Evolutionary conservation across 176 grass and related monocot genomes (phyloP).

Genomic region (Neostapfia colusana): DNA sequence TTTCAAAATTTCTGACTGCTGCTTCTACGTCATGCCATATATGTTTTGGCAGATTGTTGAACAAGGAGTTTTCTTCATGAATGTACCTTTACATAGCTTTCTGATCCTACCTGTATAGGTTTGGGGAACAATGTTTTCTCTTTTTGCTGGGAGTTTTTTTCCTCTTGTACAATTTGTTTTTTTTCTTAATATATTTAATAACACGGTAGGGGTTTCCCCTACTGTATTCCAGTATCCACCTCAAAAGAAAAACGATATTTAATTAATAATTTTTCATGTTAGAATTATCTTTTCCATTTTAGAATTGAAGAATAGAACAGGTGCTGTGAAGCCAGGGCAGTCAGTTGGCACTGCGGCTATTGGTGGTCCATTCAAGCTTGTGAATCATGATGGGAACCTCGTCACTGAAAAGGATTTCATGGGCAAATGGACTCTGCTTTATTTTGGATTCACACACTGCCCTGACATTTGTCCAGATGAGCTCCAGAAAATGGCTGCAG

Average conservation of each 20-base stretch:
- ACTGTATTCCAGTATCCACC: too few relatives aligned
- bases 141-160: too few relatives aligned
- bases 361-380: constrained; percentile 68
- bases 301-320: constrained; percentile 61
- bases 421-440: constrained; percentile 78
- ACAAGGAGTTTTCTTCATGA: constrained; percentile 6
- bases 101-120: not conserved
- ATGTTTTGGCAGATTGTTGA: not conserved
- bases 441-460: constrained; percentile 79
- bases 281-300: not conserved
- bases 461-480: constrained; percentile 83
- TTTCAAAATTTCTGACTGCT: too few relatives aligned
- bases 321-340: constrained; percentile 53
- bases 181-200: too few relatives aligned
- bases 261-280: not conserved
- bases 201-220: too few relatives aligned
- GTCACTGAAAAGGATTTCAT: constrained; percentile 68
- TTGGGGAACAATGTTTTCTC: too few relatives aligned
- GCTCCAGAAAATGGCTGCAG: constrained; percentile 67
- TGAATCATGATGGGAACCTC: constrained; percentile 54
- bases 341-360: constrained; percentile 55
- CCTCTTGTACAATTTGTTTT: too few relatives aligned
- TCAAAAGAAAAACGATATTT: too few relatives aligned
- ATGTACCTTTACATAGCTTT: not conserved
- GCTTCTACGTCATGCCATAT: not conserved